phyloP scores from a whole-genome alignment of 1,284 basidiomycete genomes.

The Leccinum pallidistipes region DNA sequence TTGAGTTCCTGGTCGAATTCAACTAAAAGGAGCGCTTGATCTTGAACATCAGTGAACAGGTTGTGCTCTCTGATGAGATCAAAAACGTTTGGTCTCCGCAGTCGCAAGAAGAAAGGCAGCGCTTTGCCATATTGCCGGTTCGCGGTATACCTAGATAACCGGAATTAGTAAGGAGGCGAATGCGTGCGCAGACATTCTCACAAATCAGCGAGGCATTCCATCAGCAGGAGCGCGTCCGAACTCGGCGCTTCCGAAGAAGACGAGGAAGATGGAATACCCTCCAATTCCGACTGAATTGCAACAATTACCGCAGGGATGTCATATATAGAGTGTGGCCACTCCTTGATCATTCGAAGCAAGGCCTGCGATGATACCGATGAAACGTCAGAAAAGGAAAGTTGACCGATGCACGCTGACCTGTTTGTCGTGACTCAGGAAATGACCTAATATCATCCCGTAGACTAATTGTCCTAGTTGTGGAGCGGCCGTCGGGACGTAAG shows the following conservation, averaged over 20 bases:
- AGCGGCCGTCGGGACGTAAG: conserved; percentile 80
- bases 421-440: conserved; percentile 82
- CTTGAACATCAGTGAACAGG: conserved; percentile 92
- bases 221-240: conserved; percentile 58
- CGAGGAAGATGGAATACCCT: conserved; percentile 58
- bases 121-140: conserved; percentile 95
- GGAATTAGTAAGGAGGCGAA: neutral
- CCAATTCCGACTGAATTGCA: conserved; percentile 83
- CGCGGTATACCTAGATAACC: conserved; percentile 52
- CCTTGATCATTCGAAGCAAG: conserved; percentile 75
- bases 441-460: conserved; percentile 94
- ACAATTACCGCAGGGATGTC: conserved; percentile 85
- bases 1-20: conserved; percentile 92
- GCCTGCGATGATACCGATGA: conserved; percentile 45
- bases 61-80: conserved; percentile 94
- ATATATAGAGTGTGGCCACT: conserved; percentile 93
- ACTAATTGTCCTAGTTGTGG: conserved; percentile 84
- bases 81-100: conserved; percentile 89
- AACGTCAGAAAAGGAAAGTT: conserved; percentile 1
- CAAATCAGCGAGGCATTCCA: conserved; percentile 94
- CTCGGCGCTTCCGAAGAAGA: conserved; percentile 38
- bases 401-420: conserved; percentile 46
- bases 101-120: conserved; percentile 83
- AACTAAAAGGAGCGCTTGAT: conserved; percentile 89
- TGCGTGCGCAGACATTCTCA: conserved; percentile 37